A percentile compares a stretch with the other conserved stretches of the same genome.
Evolutionary conservation across 2,329 filamentous ascomycete species (phyloP).

Genomic region (Penicillium sp.): DNA sequence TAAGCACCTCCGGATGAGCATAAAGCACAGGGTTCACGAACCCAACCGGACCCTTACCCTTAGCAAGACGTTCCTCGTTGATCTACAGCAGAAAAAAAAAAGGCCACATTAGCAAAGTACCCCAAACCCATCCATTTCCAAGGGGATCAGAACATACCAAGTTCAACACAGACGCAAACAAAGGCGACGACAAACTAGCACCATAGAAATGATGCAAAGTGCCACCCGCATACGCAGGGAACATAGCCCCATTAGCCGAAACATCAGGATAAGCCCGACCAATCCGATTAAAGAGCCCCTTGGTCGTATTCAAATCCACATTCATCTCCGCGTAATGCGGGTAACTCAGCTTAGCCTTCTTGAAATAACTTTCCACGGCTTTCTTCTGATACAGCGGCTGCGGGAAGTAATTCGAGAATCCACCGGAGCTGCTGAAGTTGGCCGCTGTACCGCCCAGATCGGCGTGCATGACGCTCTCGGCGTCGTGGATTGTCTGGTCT

Average conservation of each 20-base stretch:
- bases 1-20: conserved; percentile 33
- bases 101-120: background rate
- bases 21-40: conserved; percentile 51
- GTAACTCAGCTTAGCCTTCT: conserved; percentile 27
- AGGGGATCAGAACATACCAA: conserved; percentile 23
- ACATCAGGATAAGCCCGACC: conserved; percentile 52
- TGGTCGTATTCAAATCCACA: conserved; percentile 36
- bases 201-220: conserved; percentile 25
- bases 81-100: conserved; percentile 26
- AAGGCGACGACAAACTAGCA: conserved; percentile 28
- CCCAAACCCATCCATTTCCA: background rate
- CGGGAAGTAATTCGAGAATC: conserved; percentile 48
- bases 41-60: conserved; percentile 48
- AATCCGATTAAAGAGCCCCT: conserved; percentile 43
- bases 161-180: conserved; percentile 32
- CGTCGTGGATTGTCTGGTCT: conserved; percentile 26
- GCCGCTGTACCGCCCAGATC: conserved; percentile 25
- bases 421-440: conserved; percentile 43
- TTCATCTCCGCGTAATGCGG: conserved; percentile 34
- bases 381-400: conserved; percentile 43
- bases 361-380: conserved; percentile 44
- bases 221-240: conserved; percentile 22
- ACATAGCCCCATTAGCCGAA: conserved; percentile 43
- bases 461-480: conserved; percentile 33
- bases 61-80: conserved; percentile 49